Evolutionary conservation across 495 filamentous ascomycete species (phyloP).

Genomic region (Aspergillus homomorphus): DNA sequence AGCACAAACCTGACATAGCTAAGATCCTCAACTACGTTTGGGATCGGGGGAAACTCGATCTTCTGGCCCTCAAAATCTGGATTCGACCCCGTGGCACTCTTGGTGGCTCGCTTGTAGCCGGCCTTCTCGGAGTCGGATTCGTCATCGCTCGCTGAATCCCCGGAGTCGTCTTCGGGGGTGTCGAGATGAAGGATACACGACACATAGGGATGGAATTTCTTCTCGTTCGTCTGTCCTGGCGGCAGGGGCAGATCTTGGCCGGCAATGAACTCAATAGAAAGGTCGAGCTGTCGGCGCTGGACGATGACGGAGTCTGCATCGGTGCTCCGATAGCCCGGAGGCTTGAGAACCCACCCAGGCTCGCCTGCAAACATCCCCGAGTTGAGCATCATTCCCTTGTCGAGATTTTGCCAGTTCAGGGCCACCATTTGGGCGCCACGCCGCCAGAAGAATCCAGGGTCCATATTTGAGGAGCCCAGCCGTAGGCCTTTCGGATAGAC

Average conservation of each 20-base stretch:
- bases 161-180: conserved; percentile 37
- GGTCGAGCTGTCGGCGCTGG: conserved; percentile 31
- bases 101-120: conserved; percentile 70
- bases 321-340: conserved; percentile 57
- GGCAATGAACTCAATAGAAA: conserved; percentile 51
- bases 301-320: conserved; percentile 24
- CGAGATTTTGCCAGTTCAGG: conserved; percentile 89
- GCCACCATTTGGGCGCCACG: conserved; percentile 90
- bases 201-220: conserved; percentile 71
- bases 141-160: conserved; percentile 34
- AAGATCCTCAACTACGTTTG: conserved; percentile 70
- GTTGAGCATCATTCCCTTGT: conserved; percentile 94
- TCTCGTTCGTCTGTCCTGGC: conserved; percentile 48
- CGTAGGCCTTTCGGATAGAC: conserved; percentile 83
- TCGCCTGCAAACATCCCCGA: conserved; percentile 85
- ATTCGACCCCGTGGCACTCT: conserved; percentile 55
- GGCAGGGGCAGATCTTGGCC: conserved; percentile 52
- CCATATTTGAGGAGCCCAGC: conserved; percentile 79
- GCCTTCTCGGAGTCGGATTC: conserved; percentile 45
- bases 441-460: conserved; percentile 80
- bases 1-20: conserved; percentile 70
- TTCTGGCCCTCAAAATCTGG: conserved; percentile 69
- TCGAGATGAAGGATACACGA: conserved; percentile 81
- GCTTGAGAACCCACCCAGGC: conserved; percentile 82
- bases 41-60: conserved; percentile 58